Evolutionary conservation across 2,329 filamentous ascomycete genomes (phyloP).

Genomic region (Colletotrichum chlorophyti): DNA sequence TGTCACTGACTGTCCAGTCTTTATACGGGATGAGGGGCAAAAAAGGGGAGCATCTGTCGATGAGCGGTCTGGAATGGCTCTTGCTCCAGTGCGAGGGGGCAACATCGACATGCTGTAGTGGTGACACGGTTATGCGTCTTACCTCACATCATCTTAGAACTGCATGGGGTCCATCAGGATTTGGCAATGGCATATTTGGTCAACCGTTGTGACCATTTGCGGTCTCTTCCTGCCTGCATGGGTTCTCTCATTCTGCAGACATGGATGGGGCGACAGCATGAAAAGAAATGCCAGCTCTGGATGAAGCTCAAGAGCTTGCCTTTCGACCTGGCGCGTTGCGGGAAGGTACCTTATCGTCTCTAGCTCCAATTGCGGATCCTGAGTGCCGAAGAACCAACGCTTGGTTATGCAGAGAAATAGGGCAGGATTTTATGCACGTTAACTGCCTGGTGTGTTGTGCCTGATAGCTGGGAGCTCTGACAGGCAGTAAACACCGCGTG

Average conservation of each 20-base stretch:
- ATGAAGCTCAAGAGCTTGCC: neutral
- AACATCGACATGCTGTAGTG: neutral
- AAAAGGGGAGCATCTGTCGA: conserved; percentile 1
- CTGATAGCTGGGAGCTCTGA: neutral
- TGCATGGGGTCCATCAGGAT: no score
- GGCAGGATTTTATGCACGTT: neutral
- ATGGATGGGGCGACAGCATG: no score
- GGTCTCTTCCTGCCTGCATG: no score
- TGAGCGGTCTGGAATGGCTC: conserved; percentile 23
- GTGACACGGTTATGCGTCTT: neutral
- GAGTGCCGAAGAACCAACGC: neutral
- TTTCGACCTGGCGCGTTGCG: neutral
- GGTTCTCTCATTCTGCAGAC: no score
- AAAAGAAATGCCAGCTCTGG: neutral
- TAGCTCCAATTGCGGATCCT: neutral
- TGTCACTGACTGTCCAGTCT: conserved; percentile 12
- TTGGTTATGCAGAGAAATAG: neutral
- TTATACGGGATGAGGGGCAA: neutral
- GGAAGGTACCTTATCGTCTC: neutral
- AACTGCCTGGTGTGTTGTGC: neutral
- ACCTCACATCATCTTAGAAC: neutral
- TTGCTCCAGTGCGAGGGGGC: neutral
- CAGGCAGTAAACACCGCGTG: neutral
- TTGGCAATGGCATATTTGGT: no score
- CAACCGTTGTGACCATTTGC: no score